Base-by-base conservation (phyloP, 306 rosid genomes). In the Cucumis cinereus region DNA sequence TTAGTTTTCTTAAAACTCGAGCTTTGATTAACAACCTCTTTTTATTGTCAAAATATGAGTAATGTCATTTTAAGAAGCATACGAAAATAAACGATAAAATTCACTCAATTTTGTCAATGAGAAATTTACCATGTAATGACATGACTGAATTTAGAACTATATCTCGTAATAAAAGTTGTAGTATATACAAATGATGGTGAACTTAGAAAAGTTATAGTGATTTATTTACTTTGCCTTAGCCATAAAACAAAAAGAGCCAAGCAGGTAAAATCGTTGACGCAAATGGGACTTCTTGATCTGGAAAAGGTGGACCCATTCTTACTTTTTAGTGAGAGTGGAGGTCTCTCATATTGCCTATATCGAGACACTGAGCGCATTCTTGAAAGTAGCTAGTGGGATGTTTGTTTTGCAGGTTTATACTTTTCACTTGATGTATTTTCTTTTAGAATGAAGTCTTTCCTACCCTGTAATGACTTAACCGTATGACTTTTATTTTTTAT, bases 361-460 rank as follows among this genome's bases (percentile, higher is more conserved):
- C 88, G 86, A 85, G 90, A 93, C 57, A 91, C 98, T 0, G 97
- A 93, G 50, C 85, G 87, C 75, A 45, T 93, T 83, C 92, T 93
- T 40, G 98, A 97, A 59, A 90, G 87, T 78, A 93, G 97, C 26
- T 93, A 82, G n/a, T 79, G 96, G 98, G 63, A 93, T 93, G 98
- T 93, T 97, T 63, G 76, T 91, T 74, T 90, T 93, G 61, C 96
- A 93, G 97, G 97, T 93, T 84, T 36, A 41, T 28, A 9, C 17
- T 77, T 16, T 30, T 81, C 8, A 38, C 8, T 38, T 38, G 30
- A 2, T 38, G 8, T 38, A 36, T 8, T 36, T 36, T 36, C 8
- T 36, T 36, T 6, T 38, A 6, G n/a, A 10, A 30, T 43, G 30
- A 26, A 26, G 30, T 55, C n/a, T 30, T 70, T 79, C 30, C 30